Conservation (phyloP, 2,329 filamentous ascomycete genomes). For the Diaporthe ampelina region DNA sequence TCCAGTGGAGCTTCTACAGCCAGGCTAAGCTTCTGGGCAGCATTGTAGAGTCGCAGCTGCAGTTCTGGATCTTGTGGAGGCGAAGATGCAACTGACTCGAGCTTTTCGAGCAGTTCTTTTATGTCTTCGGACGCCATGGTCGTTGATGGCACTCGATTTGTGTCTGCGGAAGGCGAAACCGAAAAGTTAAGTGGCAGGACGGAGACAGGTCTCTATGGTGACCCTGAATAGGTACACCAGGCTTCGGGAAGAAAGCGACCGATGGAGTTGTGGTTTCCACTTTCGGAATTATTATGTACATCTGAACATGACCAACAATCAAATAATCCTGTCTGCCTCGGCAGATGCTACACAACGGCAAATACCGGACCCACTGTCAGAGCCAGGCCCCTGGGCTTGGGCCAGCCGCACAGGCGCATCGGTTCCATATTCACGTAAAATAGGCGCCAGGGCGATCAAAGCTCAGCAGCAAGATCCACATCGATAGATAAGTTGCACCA, state of each 20-base stretch:
- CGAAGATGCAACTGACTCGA: constrained; percentile 23
- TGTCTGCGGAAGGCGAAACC: neutral
- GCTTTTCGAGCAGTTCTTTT: constrained; percentile 11
- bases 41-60: constrained; percentile 6
- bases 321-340: neutral
- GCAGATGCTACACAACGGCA: neutral
- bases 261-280: neutral
- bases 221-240: too few relatives aligned
- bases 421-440: too few relatives aligned
- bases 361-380: neutral
- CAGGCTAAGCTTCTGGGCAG: neutral
- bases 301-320: neutral
- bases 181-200: neutral
- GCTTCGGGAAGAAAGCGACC: neutral
- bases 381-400: too few relatives aligned
- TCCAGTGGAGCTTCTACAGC: constrained; percentile 27
- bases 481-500: neutral
- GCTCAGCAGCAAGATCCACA: neutral
- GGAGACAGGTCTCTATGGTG: too few relatives aligned
- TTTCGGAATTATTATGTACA: too few relatives aligned
- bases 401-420: neutral
- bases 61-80: constrained; percentile 13
- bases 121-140: neutral
- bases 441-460: too few relatives aligned
- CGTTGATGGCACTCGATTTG: neutral